A percentile compares a stretch with the other conserved stretches of the same genome.
Conservation (phyloP, 164 flowering plant species). For the Dillenia suffruticosa region DNA sequence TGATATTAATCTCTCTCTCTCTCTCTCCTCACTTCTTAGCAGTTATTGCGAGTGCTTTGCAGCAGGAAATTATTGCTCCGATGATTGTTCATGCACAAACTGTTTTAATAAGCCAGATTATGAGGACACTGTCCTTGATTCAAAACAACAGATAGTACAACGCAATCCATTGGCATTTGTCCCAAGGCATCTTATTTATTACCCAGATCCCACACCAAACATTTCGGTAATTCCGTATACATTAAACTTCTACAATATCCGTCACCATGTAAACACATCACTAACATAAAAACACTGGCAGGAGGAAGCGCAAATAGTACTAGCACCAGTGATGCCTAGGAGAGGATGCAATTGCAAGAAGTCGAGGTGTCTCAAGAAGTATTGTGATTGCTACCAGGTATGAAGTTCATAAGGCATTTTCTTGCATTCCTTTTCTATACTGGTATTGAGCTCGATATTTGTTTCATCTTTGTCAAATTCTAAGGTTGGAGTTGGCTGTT, state of each 20-base stretch:
- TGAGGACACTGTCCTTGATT: conserved; percentile 7
- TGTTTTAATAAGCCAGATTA: conserved; percentile 4
- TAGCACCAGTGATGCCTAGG: conserved; percentile 11
- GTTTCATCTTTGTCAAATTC: too few relatives aligned
- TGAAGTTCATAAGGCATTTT: not conserved
- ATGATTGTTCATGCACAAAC: conserved; percentile 9
- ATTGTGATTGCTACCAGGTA: conserved; percentile 25
- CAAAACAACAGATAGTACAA: conserved; percentile 1
- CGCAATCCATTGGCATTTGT: conserved; percentile 14
- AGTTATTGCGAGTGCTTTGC: conserved; percentile 16
- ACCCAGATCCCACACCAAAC: not conserved
- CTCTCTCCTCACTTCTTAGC: not conserved
- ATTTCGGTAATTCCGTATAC: not conserved
- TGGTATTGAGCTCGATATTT: too few relatives aligned
- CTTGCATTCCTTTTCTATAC: too few relatives aligned
- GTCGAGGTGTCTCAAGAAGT: conserved; percentile 16
- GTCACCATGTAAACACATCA: not conserved
- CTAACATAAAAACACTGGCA: not conserved
- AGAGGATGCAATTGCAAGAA: conserved; percentile 23
- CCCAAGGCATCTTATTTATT: conserved; percentile 1
- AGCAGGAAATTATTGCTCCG: conserved; percentile 7
- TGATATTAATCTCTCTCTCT: not conserved
- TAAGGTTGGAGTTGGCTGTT: too few relatives aligned
- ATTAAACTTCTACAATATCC: not conserved
- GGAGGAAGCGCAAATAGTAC: not conserved